A percentile compares a stretch with the other conserved stretches of the same genome.
Evolutionary conservation across 768 basidiomycete species (phyloP).

Genomic region (Amanita pallidorosea): DNA sequence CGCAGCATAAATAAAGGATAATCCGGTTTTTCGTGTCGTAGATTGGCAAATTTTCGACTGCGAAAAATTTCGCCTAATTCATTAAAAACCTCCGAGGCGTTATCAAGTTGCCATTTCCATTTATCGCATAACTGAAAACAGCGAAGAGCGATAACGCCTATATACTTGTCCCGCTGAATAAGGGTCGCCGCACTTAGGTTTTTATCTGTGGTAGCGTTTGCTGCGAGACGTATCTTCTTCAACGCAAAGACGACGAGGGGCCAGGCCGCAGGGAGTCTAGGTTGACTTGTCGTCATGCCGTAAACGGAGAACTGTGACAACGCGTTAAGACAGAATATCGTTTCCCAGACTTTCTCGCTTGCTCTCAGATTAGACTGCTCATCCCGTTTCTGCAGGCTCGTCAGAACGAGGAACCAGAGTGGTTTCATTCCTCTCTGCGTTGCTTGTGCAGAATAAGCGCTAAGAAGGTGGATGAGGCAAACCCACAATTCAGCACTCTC

Average conservation of each 20-base stretch:
- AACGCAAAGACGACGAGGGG: conserved; percentile 47
- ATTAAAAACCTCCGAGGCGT: conserved; percentile 47
- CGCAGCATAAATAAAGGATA: conserved; percentile 64
- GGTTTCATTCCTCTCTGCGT: conserved; percentile 16
- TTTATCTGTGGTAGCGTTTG: conserved; percentile 33
- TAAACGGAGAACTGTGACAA: conserved; percentile 68
- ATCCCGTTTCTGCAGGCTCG: conserved; percentile 16
- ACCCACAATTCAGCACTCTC: conserved; percentile 65
- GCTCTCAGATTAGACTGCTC: conserved; percentile 25
- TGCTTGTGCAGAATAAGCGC: conserved; percentile 11
- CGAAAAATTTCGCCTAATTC: conserved; percentile 65
- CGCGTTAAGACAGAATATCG: conserved; percentile 57
- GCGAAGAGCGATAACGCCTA: conserved; percentile 56
- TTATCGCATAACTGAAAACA: conserved; percentile 61
- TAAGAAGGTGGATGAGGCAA: conserved; percentile 51
- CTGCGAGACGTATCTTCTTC: conserved; percentile 44
- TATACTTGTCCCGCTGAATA: conserved; percentile 56
- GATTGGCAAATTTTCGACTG: conserved; percentile 64
- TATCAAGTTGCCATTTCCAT: conserved; percentile 70
- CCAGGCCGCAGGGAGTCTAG: conserved; percentile 53
- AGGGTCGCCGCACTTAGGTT: conserved; percentile 24
- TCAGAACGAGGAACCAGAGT: conserved; percentile 36
- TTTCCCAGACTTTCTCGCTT: conserved; percentile 66
- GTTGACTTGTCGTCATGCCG: conserved; percentile 23
- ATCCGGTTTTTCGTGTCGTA: conserved; percentile 48